Base-by-base conservation (phyloP, 257 asterid species). In the Penstemon barbatus region DNA sequence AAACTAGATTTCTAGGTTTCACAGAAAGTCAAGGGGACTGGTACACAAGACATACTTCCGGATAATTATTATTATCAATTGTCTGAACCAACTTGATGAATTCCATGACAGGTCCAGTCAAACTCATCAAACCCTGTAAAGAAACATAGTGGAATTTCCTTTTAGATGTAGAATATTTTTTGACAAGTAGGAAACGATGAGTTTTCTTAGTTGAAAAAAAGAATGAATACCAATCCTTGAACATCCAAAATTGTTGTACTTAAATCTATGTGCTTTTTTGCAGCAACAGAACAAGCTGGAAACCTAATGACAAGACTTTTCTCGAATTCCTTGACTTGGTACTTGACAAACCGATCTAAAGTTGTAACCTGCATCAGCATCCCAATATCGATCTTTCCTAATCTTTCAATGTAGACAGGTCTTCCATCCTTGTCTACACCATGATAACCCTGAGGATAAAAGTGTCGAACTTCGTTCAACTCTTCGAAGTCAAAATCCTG, bases 381-480 rank as follows among this genome's bases (percentile, higher is more conserved):
- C 68, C 76, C 79, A 46, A 75, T 57, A 57, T 84, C 76, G 9
- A 81, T 68, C 75, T 53, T 63, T 36, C 89, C 89, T 46, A 79
- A 45, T 72, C 76, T 79, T 77, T 84, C 89, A 43, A 84, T 79
- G 79, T 84, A 84, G 7, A 81, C 76, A 7, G 89, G 89, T 61
- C 81, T 63, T 51, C 89, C 86, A 11, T 79, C 80, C 75, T 74
- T 81, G 81, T 84, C 89, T 8, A 81, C 80, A 15, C 84, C 83
- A 61, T 84, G 89, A 68, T 79, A 75, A 41, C 89, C 86, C 8
- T 84, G 89, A 51, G 89, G 86, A 64, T 84, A 81, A 63, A 72
- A 79, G 45, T 13, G 45, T 54, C 68, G 79, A 50, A 84, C 89
- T 66, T 84, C 83, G 0, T 84, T 65, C 70, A 56, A 53, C 78